These are phyloP conservation scores for Penicillium argentinense DNA, from an alignment of 495 filamentous ascomycete species.

Conservation along the genomic window DNA sequence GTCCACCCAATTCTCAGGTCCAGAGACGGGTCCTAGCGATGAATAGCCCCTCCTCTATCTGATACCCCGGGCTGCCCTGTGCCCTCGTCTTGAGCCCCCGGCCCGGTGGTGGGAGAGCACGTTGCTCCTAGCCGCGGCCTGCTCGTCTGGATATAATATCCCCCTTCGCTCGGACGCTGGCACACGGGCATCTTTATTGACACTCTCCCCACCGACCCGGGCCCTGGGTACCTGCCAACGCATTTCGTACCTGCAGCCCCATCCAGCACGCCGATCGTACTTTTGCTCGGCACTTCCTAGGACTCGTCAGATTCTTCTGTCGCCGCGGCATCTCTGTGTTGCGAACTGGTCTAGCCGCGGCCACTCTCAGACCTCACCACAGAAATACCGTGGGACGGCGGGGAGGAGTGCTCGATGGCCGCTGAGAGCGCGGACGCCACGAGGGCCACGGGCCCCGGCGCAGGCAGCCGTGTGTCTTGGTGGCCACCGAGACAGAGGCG, in stretches of 20 bases:
- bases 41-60: slow-evolving; percentile 17
- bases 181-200: slow-evolving; percentile 1
- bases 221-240: neutral
- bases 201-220: neutral
- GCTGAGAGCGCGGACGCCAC: neutral
- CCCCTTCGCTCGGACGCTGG: neutral
- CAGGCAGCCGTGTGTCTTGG: neutral
- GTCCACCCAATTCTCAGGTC: slow-evolving; percentile 19
- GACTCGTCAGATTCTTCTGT: slow-evolving; percentile 3
- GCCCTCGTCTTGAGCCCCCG: slow-evolving; percentile 1
- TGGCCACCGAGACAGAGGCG: neutral
- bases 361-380: no score
- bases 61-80: slow-evolving; percentile 17
- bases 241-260: slow-evolving; percentile 10
- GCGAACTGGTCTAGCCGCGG: no score
- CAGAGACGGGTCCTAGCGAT: no score
- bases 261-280: slow-evolving; percentile 8
- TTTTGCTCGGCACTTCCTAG: slow-evolving; percentile 2
- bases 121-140: neutral
- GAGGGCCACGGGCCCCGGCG: neutral
- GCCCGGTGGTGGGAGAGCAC: neutral
- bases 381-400: no score
- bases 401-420: no score
- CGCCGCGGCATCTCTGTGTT: neutral
- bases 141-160: neutral